Conservation (phyloP, 2,329 filamentous ascomycete genomes). For the Claviceps fusiformis region DNA sequence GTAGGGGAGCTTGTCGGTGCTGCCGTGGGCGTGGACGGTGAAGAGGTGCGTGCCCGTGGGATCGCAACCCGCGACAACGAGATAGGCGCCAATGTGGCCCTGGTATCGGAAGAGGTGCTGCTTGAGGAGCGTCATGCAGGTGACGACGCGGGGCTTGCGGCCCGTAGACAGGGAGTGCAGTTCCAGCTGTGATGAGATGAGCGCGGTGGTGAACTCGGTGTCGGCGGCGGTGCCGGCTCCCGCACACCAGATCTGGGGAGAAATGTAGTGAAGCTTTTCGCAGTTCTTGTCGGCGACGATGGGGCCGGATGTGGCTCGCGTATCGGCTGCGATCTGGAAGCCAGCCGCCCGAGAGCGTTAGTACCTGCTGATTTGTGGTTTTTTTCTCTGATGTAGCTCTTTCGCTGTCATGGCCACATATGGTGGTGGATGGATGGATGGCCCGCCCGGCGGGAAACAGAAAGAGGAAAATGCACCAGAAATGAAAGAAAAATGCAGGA, state of each 20-base stretch:
- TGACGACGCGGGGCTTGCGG: slow-evolving; percentile 92
- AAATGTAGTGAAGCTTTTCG: slow-evolving; percentile 98
- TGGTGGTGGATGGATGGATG: too few relatives aligned
- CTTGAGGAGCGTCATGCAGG: slow-evolving; percentile 98
- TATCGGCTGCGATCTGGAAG: slow-evolving; percentile 83
- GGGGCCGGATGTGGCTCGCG: slow-evolving; percentile 87
- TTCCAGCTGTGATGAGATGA: slow-evolving; percentile 98
- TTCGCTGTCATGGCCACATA: not conserved
- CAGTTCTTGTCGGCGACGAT: slow-evolving; percentile 99
- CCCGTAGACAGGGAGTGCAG: slow-evolving; percentile 92
- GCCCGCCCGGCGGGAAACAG: too few relatives aligned
- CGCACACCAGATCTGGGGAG: slow-evolving; percentile 97
- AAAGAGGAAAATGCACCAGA: too few relatives aligned
- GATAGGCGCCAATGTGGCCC: slow-evolving; percentile 93
- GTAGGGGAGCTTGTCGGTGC: slow-evolving; percentile 96
- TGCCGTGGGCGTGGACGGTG: slow-evolving; percentile 96
- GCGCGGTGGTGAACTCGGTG: slow-evolving; percentile 95
- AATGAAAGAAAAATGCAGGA: too few relatives aligned
- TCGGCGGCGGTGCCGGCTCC: slow-evolving; percentile 95
- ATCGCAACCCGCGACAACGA: slow-evolving; percentile 92
- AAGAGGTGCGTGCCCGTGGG: slow-evolving; percentile 91
- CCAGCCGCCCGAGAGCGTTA: not conserved
- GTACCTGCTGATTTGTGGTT: not conserved
- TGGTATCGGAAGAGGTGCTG: slow-evolving; percentile 99
- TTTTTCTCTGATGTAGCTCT: not conserved